phyloP scores from a whole-genome alignment of 164 flowering plant genomes.

The Liriodendron chinense region DNA sequence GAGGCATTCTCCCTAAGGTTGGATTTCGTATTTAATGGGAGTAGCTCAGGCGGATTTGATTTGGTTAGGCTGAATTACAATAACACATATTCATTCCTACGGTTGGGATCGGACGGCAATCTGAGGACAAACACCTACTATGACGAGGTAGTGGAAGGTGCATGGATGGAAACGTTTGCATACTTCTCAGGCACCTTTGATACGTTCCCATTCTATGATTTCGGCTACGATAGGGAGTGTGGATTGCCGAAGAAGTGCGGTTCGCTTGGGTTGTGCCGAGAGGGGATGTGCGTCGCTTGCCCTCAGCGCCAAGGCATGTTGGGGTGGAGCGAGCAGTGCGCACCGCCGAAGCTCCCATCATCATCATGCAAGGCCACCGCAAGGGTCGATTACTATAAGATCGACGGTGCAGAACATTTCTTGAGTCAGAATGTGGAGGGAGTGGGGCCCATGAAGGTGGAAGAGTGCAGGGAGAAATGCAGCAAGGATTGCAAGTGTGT shows the following conservation, averaged over 20 bases:
- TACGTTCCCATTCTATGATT: not conserved
- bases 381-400: conserved; percentile 17
- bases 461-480: conserved; percentile 28
- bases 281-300: conserved; percentile 30
- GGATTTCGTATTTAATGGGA: not conserved
- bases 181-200: conserved; percentile 15
- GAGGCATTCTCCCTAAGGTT: conserved; percentile 6
- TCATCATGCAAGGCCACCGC: conserved; percentile 5
- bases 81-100: conserved; percentile 17
- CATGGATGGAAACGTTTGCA: conserved; percentile 26
- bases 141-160: conserved; percentile 10
- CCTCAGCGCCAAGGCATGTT: conserved; percentile 23
- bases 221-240: conserved; percentile 16
- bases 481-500: conserved; percentile 34
- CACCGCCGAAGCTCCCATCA: conserved; percentile 12
- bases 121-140: conserved; percentile 26
- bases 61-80: conserved; percentile 21
- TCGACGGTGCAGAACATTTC: conserved; percentile 34
- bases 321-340: conserved; percentile 30
- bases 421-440: conserved; percentile 17
- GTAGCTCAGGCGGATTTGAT: not conserved
- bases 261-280: conserved; percentile 26
- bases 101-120: conserved; percentile 33
- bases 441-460: conserved; percentile 18
- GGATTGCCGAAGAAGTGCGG: conserved; percentile 32